Evolutionary conservation across 2,329 filamentous ascomycete species (phyloP), one percentile per base, ranked within the genome.

Genomic region (Cytospora chrysosperma): DNA sequence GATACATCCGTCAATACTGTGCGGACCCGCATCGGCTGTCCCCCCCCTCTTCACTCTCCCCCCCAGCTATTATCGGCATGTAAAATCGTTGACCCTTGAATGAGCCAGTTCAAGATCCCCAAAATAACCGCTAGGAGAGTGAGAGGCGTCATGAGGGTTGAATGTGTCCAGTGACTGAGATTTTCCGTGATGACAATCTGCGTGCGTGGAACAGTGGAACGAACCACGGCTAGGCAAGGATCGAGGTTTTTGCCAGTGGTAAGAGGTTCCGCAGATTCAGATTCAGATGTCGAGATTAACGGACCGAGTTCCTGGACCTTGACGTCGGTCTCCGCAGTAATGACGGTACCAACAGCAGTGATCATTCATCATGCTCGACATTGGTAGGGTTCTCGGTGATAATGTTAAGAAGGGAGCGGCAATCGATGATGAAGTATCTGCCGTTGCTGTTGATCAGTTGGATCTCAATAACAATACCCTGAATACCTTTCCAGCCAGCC

Each of bases 151-250:
- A 12, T 24, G 13, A 47, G 5, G 9, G 24, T 5, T 47, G n/a
- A 24, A 47, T 24, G 43, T n/a, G 21, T 47, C 43, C 12, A 47
- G 43, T 12, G 9, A 24, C 43, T 47, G n/a, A 15, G n/a, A 47
- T 47, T 47, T 12, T 24, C 43, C 43, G n/a, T 47, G 43, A 47
- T 47, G 43, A 24, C 43, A 21, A 47, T 47, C 43, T n/a, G 43
- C 43, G 10, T 24, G n/a, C n/a, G n/a, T 47, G 43, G n/a, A 47
- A 47, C n/a, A 21, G 43, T 47, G 43, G 43, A 61, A 37, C 9
- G 59, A 49, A 21, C 12, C 28, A 61, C 51, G 59, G 37, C 37
- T 28, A 61, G 58, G 51, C 58, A 61, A 60, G 58, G 51, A 55
- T 24, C 49, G 15, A 55, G 37, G 34, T 49, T 32, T n/a, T 9